Percentiles rank a stretch among this genome's conserved stretches.
phyloP scores from a whole-genome alignment of 2,329 filamentous ascomycete species.

The Aspergillus sp. region DNA sequence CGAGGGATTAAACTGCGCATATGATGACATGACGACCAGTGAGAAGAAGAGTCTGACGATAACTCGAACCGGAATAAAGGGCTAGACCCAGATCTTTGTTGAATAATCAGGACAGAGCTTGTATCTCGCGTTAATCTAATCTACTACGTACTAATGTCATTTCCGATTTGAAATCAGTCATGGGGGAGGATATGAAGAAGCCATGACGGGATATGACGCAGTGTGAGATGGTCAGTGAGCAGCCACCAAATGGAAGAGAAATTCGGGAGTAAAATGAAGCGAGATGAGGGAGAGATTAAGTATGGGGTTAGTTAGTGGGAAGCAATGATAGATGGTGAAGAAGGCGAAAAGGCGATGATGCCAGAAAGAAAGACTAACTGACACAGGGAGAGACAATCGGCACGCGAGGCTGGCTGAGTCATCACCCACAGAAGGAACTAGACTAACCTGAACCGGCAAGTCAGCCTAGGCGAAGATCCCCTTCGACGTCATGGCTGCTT shows the following conservation, averaged over 20 bases:
- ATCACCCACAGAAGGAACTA: not conserved
- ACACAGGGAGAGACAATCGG: not conserved
- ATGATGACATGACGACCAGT: not conserved
- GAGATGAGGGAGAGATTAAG: not conserved
- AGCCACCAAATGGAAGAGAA: not conserved
- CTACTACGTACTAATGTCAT: not conserved
- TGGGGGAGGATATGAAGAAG: not conserved
- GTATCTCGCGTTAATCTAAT: not conserved
- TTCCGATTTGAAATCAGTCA: not conserved
- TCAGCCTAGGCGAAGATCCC: not conserved
- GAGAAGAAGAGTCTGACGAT: not conserved
- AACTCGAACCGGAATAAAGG: not conserved
- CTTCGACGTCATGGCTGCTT: not conserved
- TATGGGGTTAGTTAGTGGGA: not conserved
- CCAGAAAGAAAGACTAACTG: not conserved
- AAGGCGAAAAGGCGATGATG: not conserved
- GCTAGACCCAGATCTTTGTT: not conserved
- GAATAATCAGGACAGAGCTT: not conserved
- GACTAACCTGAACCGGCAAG: not conserved
- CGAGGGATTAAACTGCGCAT: not conserved
- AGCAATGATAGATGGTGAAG: not conserved
- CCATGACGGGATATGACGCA: constrained; percentile 8
- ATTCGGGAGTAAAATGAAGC: not conserved
- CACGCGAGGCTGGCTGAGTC: not conserved
- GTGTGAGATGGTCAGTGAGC: not conserved